A percentile compares a stretch with the other conserved stretches of the same genome.
Conservation (phyloP, 441 rosid genomes). For the Aquilaria agallochum region DNA sequence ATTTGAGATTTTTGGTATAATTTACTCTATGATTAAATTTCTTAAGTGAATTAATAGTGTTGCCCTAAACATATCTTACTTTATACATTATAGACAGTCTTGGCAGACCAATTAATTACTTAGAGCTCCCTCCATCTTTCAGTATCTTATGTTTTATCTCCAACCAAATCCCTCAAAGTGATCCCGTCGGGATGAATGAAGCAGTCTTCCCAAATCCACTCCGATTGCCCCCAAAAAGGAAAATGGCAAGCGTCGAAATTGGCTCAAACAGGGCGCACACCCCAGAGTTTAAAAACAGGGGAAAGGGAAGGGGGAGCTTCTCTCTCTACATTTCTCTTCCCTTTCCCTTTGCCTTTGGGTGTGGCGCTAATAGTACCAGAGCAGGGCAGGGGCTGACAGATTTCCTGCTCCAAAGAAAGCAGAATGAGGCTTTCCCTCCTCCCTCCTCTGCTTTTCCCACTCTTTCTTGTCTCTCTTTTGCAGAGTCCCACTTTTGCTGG, state of each 20-base stretch:
- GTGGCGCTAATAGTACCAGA: background rate
- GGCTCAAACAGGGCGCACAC: conserved; percentile 8
- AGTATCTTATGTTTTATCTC: too few relatives aligned
- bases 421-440: conserved; percentile 12
- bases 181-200: too few relatives aligned
- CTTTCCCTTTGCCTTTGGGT: background rate
- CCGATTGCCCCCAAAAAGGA: too few relatives aligned
- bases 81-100: too few relatives aligned
- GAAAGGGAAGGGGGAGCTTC: conserved; percentile 14
- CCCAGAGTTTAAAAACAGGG: conserved; percentile 26
- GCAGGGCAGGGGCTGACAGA: background rate
- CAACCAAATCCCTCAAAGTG: too few relatives aligned
- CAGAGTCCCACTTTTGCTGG: conserved; percentile 38
- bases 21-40: too few relatives aligned
- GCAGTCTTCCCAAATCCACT: too few relatives aligned
- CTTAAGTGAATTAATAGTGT: too few relatives aligned
- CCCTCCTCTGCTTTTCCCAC: conserved; percentile 18
- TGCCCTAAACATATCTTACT: too few relatives aligned
- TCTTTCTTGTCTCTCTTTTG: conserved; percentile 28
- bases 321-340: background rate
- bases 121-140: too few relatives aligned
- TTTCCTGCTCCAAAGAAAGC: background rate
- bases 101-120: too few relatives aligned
- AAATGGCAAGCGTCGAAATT: background rate
- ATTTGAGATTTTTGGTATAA: too few relatives aligned